phyloP scores from a whole-genome alignment of 306 rosid species.

The Cucurbita ficifolia region DNA sequence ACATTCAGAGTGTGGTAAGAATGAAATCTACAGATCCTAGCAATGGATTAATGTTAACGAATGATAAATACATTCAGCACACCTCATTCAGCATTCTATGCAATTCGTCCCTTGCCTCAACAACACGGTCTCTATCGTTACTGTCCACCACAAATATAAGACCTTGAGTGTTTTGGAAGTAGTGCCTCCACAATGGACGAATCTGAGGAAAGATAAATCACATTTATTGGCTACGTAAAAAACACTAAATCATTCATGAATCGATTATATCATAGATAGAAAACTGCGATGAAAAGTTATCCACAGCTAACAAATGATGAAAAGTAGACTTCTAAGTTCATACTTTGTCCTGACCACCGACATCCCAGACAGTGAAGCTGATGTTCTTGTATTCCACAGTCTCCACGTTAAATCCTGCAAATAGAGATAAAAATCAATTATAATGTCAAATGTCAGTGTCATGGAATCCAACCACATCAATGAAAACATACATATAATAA shows the following conservation, averaged over 20 bases:
- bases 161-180: constrained; percentile 76
- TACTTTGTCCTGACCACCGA: constrained; percentile 75
- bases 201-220: constrained; percentile 24
- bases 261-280: neutral
- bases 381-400: constrained; percentile 72
- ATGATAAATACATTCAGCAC: neutral
- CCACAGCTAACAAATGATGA: neutral
- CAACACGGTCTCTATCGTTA: constrained; percentile 66
- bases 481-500: neutral
- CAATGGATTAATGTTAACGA: neutral
- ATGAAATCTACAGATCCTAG: neutral
- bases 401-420: constrained; percentile 65
- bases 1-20: neutral
- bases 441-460: neutral
- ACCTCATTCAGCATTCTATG: constrained; percentile 84
- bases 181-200: constrained; percentile 83
- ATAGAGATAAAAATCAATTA: constrained; percentile 4
- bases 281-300: neutral
- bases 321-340: neutral
- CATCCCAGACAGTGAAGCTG: constrained; percentile 83
- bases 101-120: constrained; percentile 50
- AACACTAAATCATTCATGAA: neutral
- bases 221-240: neutral
- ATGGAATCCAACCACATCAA: neutral
- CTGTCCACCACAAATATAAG: constrained; percentile 77